These are phyloP conservation scores for Trichoderma sp. DNA, from an alignment of 2,329 filamentous ascomycete species.

Conservation along the genomic window DNA sequence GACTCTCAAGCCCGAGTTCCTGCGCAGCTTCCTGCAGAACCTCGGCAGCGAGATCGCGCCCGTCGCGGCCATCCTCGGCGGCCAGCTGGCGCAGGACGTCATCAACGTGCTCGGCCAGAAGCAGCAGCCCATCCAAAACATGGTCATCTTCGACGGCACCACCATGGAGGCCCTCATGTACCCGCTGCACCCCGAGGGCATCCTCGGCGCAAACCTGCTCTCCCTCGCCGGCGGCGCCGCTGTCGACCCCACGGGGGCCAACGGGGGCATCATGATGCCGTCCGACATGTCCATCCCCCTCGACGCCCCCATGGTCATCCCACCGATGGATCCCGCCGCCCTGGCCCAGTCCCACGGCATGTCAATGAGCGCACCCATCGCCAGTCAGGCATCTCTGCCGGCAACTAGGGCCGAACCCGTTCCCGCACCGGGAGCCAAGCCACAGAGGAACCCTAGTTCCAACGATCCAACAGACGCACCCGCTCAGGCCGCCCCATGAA, in stretches of 20 bases:
- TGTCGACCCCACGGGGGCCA: constrained; percentile 23
- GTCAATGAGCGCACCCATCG: neutral
- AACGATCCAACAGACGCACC: neutral
- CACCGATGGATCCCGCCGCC: neutral
- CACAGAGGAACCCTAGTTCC: neutral
- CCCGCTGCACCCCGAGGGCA: constrained; percentile 69
- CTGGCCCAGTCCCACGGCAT: neutral
- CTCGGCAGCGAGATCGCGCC: constrained; percentile 80
- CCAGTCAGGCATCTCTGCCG: neutral
- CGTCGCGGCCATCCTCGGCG: constrained; percentile 84
- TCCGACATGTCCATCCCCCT: constrained; percentile 22
- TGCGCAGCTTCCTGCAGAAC: constrained; percentile 83
- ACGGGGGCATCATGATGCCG: constrained; percentile 27
- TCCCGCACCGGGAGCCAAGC: neutral
- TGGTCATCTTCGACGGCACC: constrained; percentile 87
- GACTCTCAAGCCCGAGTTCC: constrained; percentile 65
- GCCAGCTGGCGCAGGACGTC: constrained; percentile 88
- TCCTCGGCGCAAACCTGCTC: constrained; percentile 49
- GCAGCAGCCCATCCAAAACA: constrained; percentile 94
- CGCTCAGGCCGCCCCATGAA: neutral
- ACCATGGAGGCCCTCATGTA: constrained; percentile 75
- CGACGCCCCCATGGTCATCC: constrained; percentile 8
- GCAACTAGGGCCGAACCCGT: neutral
- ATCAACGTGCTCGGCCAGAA: constrained; percentile 91
- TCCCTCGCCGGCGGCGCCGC: constrained; percentile 27